phyloP scores from a whole-genome alignment of 768 basidiomycete genomes.

The Mycena galopus region DNA sequence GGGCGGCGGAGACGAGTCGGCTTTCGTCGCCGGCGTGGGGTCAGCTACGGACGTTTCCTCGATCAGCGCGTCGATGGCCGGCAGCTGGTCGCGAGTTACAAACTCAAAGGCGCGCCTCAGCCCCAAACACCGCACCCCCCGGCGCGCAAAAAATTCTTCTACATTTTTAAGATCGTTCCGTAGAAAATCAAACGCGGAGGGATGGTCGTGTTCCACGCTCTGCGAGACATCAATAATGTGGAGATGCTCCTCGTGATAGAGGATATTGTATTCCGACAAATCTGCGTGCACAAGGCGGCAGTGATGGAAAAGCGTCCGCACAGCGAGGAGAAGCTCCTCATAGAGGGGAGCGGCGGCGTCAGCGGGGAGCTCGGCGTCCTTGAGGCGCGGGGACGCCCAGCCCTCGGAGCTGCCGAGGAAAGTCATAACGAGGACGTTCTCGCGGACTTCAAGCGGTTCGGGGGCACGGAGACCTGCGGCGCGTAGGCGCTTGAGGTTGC shows the following conservation, averaged over 20 bases:
- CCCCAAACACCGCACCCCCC: constrained; percentile 83
- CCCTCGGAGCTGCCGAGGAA: constrained; percentile 88
- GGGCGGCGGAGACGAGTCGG: too few species aligned
- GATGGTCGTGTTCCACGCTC: constrained; percentile 98
- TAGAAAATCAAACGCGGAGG: constrained; percentile 95
- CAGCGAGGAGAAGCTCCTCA: constrained; percentile 79
- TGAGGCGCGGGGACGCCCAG: constrained; percentile 93
- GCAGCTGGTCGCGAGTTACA: constrained; percentile 71
- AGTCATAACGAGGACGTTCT: constrained; percentile 97
- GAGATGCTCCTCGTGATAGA: constrained; percentile 85
- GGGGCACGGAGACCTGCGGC: constrained; percentile 90
- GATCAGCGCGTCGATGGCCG: constrained; percentile 45
- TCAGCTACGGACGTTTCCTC: neutral
- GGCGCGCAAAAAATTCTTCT: constrained; percentile 90
- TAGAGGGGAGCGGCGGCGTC: constrained; percentile 74
- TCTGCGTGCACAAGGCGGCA: constrained; percentile 98
- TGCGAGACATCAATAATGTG: constrained; percentile 99
- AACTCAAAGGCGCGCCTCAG: constrained; percentile 91
- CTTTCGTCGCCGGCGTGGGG: neutral
- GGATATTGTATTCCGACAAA: constrained; percentile 97
- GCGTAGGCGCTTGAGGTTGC: constrained; percentile 89
- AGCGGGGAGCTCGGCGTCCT: constrained; percentile 77
- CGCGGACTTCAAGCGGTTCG: constrained; percentile 91
- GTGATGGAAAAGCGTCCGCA: constrained; percentile 87
- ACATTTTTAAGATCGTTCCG: constrained; percentile 92